Evolutionary conservation across 225 moss, liverwort and hornwort genomes (phyloP), one percentile per base, ranked within the genome.

Genomic region (Pseudisothecium myosuroides): DNA sequence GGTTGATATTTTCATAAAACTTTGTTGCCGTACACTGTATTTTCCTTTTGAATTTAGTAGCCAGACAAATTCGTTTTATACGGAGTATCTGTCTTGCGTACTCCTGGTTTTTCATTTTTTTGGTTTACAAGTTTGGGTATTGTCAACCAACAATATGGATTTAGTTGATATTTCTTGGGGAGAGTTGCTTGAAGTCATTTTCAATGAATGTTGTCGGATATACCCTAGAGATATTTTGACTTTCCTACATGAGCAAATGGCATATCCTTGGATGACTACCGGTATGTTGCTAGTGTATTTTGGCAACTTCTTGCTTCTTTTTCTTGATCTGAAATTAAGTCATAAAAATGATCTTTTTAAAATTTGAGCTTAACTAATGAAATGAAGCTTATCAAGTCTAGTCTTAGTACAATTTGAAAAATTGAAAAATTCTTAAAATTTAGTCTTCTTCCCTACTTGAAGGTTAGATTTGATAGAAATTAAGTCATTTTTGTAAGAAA

Each of bases 1-100:
- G 78, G 78, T 89, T 87, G 92, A 88, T 83, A 43, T 87, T 89
- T 85, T 83, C 88, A 85, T 86, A 83, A 79, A 85, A 66, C 59
- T 80, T 81, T 47, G 86, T 90, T 86, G 61, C 80, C 67, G 60
- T 74, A 37, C 67, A 86, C 47, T 34, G 60, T 75, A 49, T 58
- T 88, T 55, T 63, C 63, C 55, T 86, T 20, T 13, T 65, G 47
- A 74, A 61, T 24, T 45, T 54, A 83, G 37, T 14, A 83, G 43
- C 54, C 54, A 79, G 72, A 64, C 24, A 58, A 31, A 41, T 36
- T 71, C 14, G 18, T 29, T 80, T 17, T 17, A 19, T 27, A n/a
- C n/a, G n/a, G n/a, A n/a, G n/a, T n/a, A 41, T 28, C 28, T 80
- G 59, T 39, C 27, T 17, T 58, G 27, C 2, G 7, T 27, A 79